phyloP scores from a whole-genome alignment of 306 rosid species.

The Rosa lucieae region DNA sequence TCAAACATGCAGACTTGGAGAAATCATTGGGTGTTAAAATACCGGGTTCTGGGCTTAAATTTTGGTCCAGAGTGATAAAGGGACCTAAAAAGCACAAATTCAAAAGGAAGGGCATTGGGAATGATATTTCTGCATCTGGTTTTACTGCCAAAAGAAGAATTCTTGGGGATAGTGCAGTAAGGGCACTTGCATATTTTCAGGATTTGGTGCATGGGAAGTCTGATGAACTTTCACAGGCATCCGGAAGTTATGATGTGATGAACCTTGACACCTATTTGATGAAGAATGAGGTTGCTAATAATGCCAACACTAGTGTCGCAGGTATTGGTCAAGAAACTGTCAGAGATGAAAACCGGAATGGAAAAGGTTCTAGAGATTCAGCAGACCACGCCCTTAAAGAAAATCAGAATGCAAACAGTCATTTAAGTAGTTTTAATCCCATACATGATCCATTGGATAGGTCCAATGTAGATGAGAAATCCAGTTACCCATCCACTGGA shows the following conservation, averaged over 20 bases:
- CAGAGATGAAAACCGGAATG: conserved; percentile 26
- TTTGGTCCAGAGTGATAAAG: conserved; percentile 59
- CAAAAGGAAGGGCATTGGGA: conserved; percentile 63
- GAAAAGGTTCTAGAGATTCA: conserved; percentile 24
- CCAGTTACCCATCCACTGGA: conserved; percentile 20
- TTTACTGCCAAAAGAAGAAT: conserved; percentile 58
- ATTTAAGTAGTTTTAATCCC: conserved; percentile 28
- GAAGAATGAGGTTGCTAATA: conserved; percentile 46
- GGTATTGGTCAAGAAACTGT: conserved; percentile 20
- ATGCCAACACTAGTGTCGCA: conserved; percentile 29
- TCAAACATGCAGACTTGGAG: conserved; percentile 80
- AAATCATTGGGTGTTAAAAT: conserved; percentile 67
- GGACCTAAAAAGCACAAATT: conserved; percentile 45
- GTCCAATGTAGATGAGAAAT: conserved; percentile 29
- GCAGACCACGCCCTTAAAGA: conserved; percentile 27
- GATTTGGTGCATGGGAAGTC: conserved; percentile 44
- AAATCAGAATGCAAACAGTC: conserved; percentile 28
- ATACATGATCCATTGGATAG: conserved; percentile 29
- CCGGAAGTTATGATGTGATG: conserved; percentile 31
- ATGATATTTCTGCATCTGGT: conserved; percentile 48
- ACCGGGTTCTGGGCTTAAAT: conserved; percentile 62
- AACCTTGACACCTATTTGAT: conserved; percentile 40
- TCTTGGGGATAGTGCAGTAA: conserved; percentile 65
- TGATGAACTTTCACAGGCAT: conserved; percentile 40
- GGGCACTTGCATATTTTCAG: conserved; percentile 60